Percentiles rank a stretch among this genome's conserved stretches.
Conservation (phyloP, 345 rosid species). For the Hibiscus tridactylites region DNA sequence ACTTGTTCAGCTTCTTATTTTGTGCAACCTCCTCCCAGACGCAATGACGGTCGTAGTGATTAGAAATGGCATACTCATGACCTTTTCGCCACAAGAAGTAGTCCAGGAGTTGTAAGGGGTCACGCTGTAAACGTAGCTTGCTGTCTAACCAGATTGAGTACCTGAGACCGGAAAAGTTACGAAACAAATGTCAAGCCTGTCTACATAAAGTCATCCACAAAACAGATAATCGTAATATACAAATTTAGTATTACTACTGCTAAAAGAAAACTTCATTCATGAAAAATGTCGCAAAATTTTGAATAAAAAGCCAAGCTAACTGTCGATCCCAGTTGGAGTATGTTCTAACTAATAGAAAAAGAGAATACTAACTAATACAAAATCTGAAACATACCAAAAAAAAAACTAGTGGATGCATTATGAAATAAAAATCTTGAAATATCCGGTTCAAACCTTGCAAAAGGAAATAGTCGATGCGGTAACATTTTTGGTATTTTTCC, state of each 20-base stretch:
- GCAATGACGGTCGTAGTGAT: constrained; percentile 92
- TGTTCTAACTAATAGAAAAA: not conserved
- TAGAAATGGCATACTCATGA: constrained; percentile 83
- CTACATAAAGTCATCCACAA: not conserved
- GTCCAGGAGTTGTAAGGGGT: constrained; percentile 76
- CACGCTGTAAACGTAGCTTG: constrained; percentile 83
- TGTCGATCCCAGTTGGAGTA: not conserved
- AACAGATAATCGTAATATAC: not conserved
- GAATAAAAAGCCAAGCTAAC: not conserved
- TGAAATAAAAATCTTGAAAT: not conserved
- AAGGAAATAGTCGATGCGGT: constrained; percentile 89
- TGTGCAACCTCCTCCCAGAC: constrained; percentile 97
- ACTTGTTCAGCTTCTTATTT: constrained; percentile 88
- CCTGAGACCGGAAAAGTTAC: constrained; percentile 31
- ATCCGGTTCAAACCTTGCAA: constrained; percentile 63
- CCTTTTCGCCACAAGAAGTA: constrained; percentile 96
- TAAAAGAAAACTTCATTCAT: not conserved
- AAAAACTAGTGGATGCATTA: not conserved
- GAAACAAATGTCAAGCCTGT: not conserved
- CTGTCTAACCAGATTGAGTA: constrained; percentile 99
- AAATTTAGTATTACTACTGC: not conserved
- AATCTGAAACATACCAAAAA: too few species aligned
- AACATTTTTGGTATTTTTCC: constrained; percentile 93
- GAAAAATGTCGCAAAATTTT: not conserved
- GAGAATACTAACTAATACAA: too few species aligned